Evolutionary conservation across 352 stramenopile species (phyloP).

Genomic region (Pythium volutum): DNA sequence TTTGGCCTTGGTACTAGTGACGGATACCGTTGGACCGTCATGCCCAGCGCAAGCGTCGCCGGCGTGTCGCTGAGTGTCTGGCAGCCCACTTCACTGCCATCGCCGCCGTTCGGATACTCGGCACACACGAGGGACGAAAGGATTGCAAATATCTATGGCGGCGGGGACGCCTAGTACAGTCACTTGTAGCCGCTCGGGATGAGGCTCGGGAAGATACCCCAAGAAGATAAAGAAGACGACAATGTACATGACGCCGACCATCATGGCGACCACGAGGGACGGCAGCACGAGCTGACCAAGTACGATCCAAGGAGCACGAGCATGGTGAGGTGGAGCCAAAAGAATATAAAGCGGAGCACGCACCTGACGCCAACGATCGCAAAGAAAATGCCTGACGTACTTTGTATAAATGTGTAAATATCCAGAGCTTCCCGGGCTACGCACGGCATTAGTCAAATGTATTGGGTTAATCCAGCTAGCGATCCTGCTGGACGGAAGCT

Average conservation of each 20-base stretch:
- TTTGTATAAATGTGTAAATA: too few species aligned
- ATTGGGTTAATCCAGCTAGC: too few species aligned
- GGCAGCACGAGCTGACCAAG: constrained; percentile 64
- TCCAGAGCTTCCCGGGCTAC: too few species aligned
- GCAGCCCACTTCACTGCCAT: constrained; percentile 22
- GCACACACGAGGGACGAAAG: constrained; percentile 36
- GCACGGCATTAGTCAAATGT: too few species aligned
- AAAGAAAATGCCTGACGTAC: constrained; percentile 75
- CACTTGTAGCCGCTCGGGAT: constrained; percentile 34
- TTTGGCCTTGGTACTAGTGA: too few species aligned
- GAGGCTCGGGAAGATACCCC: constrained; percentile 35
- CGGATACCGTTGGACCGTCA: constrained; percentile 57
- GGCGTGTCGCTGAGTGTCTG: constrained; percentile 35
- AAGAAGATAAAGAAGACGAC: constrained; percentile 61
- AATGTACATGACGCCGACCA: constrained; percentile 34
- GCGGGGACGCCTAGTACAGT: constrained; percentile 40
- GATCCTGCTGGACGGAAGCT: too few species aligned
- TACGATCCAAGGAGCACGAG: constrained; percentile 62
- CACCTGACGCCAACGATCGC: constrained; percentile 50
- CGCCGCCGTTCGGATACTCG: constrained; percentile 38
- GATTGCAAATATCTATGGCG: constrained; percentile 37
- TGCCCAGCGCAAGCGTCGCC: constrained; percentile 25
- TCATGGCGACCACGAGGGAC: constrained; percentile 35
- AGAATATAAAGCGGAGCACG: constrained; percentile 45
- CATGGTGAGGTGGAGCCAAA: constrained; percentile 56